Conservation (phyloP, 306 rosid species). For the Mimosa pudica region DNA sequence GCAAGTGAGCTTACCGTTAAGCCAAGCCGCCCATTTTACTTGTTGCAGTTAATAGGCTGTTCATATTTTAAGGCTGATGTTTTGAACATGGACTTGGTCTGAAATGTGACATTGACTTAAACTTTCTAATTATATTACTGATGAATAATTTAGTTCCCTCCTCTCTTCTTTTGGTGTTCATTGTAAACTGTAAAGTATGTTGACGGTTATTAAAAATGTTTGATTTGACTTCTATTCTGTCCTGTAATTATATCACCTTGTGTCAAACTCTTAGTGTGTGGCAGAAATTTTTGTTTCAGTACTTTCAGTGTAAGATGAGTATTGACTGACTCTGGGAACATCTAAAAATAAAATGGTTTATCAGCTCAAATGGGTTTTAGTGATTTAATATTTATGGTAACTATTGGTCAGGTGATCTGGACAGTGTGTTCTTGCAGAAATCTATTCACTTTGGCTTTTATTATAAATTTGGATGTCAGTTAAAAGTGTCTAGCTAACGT, state of each 20-base stretch:
- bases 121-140: not conserved
- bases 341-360: not conserved
- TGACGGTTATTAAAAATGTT: not conserved
- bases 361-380: not conserved
- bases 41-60: not conserved
- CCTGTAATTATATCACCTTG: not conserved
- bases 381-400: not conserved
- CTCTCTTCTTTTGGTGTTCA: not conserved
- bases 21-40: not conserved
- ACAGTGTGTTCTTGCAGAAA: not conserved
- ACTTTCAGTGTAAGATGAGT: not conserved
- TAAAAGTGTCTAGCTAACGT: not conserved
- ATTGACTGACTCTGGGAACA: not conserved
- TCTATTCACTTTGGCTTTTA: not conserved
- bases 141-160: not conserved
- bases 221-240: not conserved
- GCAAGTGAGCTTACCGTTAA: too few relatives aligned
- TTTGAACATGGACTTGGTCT: not conserved
- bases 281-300: not conserved
- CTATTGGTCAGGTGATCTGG: not conserved
- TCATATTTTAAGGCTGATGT: conserved; percentile 12
- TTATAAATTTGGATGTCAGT: conserved; percentile 7
- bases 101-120: conserved; percentile 19
- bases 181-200: not conserved
- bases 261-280: not conserved